phyloP scores from a whole-genome alignment of 2,329 filamentous ascomycete genomes.

The Anthostomella pinea region DNA sequence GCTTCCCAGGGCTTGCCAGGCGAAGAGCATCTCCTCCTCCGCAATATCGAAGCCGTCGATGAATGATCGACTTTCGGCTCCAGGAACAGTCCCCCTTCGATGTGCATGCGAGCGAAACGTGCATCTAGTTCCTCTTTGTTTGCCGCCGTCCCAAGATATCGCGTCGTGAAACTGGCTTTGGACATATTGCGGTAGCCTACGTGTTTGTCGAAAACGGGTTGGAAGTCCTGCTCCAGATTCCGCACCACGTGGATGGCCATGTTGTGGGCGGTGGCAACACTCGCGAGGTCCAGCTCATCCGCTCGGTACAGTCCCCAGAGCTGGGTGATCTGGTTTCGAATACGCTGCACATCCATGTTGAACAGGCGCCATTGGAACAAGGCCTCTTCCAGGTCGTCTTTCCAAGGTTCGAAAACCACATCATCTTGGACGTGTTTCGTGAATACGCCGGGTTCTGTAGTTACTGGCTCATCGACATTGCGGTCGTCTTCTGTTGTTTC shows the following conservation, averaged over 20 bases:
- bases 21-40: slow-evolving; percentile 7
- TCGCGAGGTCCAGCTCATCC: not conserved
- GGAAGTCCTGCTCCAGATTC: slow-evolving; percentile 3
- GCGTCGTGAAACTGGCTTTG: not conserved
- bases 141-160: not conserved
- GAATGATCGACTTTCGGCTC: not conserved
- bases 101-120: not conserved
- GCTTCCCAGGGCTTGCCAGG: slow-evolving; percentile 1
- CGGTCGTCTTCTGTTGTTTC: slow-evolving; percentile 2
- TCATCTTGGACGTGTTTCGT: not conserved
- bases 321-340: slow-evolving; percentile 4
- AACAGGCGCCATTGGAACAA: slow-evolving; percentile 5
- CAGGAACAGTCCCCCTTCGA: not conserved
- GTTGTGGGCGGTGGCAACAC: slow-evolving; percentile 5
- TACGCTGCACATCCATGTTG: slow-evolving; percentile 1
- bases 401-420: slow-evolving; percentile 3
- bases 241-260: slow-evolving; percentile 3
- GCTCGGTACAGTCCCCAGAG: slow-evolving; percentile 5
- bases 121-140: not conserved
- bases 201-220: not conserved
- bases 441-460: no score
- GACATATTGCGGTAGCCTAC: slow-evolving; percentile 1
- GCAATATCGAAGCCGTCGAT: slow-evolving; percentile 7
- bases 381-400: slow-evolving; percentile 6
- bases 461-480: not conserved